phyloP scores from a whole-genome alignment of 2,329 filamentous ascomycete species.

The Penicillium sp. region DNA sequence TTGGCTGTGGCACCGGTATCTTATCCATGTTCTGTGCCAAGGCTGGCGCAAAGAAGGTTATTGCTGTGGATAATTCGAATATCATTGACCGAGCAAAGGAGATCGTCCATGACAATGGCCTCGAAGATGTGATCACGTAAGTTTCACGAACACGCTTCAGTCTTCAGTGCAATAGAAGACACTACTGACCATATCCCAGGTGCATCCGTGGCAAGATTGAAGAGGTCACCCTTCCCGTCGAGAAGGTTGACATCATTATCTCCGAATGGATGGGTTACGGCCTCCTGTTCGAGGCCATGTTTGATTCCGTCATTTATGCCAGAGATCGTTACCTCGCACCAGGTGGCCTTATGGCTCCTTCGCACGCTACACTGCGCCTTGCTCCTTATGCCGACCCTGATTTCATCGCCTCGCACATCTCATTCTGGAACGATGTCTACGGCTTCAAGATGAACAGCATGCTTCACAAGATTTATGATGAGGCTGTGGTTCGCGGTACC shows the following conservation, averaged over 20 bases:
- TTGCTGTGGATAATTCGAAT: slow-evolving; percentile 87
- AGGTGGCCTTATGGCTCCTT: slow-evolving; percentile 79
- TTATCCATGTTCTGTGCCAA: slow-evolving; percentile 92
- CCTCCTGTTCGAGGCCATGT: slow-evolving; percentile 91
- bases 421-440: slow-evolving; percentile 89
- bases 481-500: slow-evolving; percentile 73
- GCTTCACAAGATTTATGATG: slow-evolving; percentile 75
- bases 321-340: slow-evolving; percentile 79
- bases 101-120: slow-evolving; percentile 76
- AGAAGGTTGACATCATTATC: slow-evolving; percentile 87
- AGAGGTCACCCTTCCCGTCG: slow-evolving; percentile 72
- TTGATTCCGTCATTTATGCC: slow-evolving; percentile 85
- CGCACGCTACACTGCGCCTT: slow-evolving; percentile 75
- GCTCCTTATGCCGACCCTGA: slow-evolving; percentile 75
- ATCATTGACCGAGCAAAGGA: slow-evolving; percentile 84
- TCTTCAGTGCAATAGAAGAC: no score
- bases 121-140: slow-evolving; percentile 66
- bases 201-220: slow-evolving; percentile 83
- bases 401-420: slow-evolving; percentile 71
- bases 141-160: background rate
- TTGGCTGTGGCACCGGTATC: slow-evolving; percentile 82
- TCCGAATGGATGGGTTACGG: slow-evolving; percentile 99
- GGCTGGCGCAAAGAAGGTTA: slow-evolving; percentile 79
- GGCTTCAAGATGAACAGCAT: slow-evolving; percentile 93
- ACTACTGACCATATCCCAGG: slow-evolving; percentile 28